phyloP scores from a whole-genome alignment of 495 filamentous ascomycete genomes.

The Lophium mytilinum region DNA sequence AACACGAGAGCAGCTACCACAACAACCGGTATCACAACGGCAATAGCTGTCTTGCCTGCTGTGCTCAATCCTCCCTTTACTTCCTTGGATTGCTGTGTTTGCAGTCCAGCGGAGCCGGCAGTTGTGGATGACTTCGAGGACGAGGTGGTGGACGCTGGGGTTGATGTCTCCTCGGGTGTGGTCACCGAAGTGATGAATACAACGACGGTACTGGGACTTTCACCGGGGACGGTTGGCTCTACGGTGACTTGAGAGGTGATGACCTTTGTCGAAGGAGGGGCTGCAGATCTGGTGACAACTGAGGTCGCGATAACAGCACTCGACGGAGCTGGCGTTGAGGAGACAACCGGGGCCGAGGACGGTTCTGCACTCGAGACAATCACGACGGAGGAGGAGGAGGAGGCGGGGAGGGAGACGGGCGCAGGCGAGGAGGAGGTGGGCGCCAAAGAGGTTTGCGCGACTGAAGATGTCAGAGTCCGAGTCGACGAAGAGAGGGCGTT shows the following conservation, averaged over 20 bases:
- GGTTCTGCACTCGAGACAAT: not conserved
- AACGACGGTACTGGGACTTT: constrained; percentile 8
- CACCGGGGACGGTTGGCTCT: constrained; percentile 11
- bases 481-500: not conserved
- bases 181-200: constrained; percentile 20
- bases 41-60: constrained; percentile 73
- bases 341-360: constrained; percentile 1
- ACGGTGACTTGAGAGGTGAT: constrained; percentile 30
- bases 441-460: not conserved
- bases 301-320: constrained; percentile 15
- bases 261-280: constrained; percentile 26
- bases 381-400: constrained; percentile 1
- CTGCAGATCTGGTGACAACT: constrained; percentile 20
- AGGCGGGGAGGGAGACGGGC: not conserved
- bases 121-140: not conserved
- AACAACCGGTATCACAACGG: constrained; percentile 87
- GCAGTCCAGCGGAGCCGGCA: not conserved
- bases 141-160: not conserved
- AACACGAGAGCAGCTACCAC: constrained; percentile 77
- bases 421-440: not conserved
- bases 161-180: not conserved
- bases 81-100: not conserved
- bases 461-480: not conserved
- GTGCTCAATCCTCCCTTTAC: constrained; percentile 36
- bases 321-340: constrained; percentile 6